Percentiles rank a stretch among this genome's conserved stretches.
Evolutionary conservation across 2,329 filamentous ascomycete genomes (phyloP).

Genomic region (Epichloe glyceriae): DNA sequence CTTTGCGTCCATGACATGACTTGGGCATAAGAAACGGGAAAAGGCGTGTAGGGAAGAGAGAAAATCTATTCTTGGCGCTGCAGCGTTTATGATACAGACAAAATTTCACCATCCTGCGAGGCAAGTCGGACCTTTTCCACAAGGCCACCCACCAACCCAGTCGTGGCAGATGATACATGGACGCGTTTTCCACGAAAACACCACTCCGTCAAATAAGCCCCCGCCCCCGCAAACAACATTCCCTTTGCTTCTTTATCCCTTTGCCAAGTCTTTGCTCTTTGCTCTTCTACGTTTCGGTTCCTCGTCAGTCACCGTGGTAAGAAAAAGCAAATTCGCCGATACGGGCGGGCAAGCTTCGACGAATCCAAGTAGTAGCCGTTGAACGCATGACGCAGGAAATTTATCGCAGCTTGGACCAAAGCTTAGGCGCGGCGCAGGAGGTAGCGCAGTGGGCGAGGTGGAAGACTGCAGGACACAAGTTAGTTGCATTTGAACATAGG

Average conservation of each 20-base stretch:
- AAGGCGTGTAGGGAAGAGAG: neutral
- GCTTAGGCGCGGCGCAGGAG: slow-evolving; percentile 87
- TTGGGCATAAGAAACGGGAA: neutral
- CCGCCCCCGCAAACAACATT: neutral
- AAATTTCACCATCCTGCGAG: slow-evolving; percentile 1
- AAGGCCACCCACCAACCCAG: slow-evolving; percentile 3
- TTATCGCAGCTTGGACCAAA: slow-evolving; percentile 89
- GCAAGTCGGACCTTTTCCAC: neutral
- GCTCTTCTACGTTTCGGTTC: slow-evolving; percentile 1
- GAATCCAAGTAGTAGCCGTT: neutral
- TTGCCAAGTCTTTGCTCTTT: slow-evolving; percentile 3
- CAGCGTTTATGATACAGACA: slow-evolving; percentile 8
- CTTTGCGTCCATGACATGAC: neutral
- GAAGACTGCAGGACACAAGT: slow-evolving; percentile 55
- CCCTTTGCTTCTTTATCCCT: neutral
- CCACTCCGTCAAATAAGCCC: neutral
- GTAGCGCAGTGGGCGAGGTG: slow-evolving; percentile 94
- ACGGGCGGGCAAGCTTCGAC: neutral
- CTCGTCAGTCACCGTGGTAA: neutral
- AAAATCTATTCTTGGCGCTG: slow-evolving; percentile 4
- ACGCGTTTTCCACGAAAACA: neutral
- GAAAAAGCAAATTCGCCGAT: neutral
- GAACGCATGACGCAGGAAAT: slow-evolving; percentile 9
- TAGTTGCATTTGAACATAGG: neutral
- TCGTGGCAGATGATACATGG: slow-evolving; percentile 8